Percentiles rank a stretch among this genome's conserved stretches.
phyloP scores from a whole-genome alignment of 305 asterid species.

The Stenogyne calaminthoides region DNA sequence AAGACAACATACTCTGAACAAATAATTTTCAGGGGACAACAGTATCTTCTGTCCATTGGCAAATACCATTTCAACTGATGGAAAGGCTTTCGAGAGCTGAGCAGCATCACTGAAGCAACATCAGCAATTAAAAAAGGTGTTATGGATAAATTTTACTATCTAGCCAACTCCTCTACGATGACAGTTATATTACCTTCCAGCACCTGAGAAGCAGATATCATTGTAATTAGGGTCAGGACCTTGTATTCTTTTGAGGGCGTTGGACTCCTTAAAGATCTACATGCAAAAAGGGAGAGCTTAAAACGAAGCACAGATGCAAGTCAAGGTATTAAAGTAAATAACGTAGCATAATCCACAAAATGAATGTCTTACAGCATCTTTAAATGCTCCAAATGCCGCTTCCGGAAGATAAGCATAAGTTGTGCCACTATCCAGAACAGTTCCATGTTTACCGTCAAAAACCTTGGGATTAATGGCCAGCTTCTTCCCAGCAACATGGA shows the following conservation, averaged over 20 bases:
- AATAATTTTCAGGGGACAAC: slow-evolving; percentile 90
- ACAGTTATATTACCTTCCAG: slow-evolving; percentile 69
- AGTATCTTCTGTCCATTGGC: slow-evolving; percentile 76
- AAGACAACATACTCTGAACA: slow-evolving; percentile 73
- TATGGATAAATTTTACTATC: slow-evolving; percentile 10
- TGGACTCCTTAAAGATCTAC: slow-evolving; percentile 70
- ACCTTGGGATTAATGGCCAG: slow-evolving; percentile 61
- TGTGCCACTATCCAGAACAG: slow-evolving; percentile 94
- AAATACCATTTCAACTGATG: slow-evolving; percentile 88
- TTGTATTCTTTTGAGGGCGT: slow-evolving; percentile 66
- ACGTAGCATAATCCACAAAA: slow-evolving; percentile 26
- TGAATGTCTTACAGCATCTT: slow-evolving; percentile 73
- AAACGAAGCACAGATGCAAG: slow-evolving; percentile 5
- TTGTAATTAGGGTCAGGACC: slow-evolving; percentile 91
- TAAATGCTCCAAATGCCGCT: slow-evolving; percentile 75
- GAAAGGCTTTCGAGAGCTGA: slow-evolving; percentile 70
- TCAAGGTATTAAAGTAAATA: slow-evolving; percentile 9
- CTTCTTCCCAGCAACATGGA: slow-evolving; percentile 92
- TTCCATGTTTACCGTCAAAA: slow-evolving; percentile 89
- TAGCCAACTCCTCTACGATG: slow-evolving; percentile 17
- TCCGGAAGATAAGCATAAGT: slow-evolving; percentile 94
- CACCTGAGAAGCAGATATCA: slow-evolving; percentile 95
- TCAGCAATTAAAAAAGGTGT: slow-evolving; percentile 29
- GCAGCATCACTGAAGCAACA: slow-evolving; percentile 68
- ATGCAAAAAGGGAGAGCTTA: slow-evolving; percentile 32